Evolutionary conservation across 306 rosid species (phyloP), one percentile per base, ranked within the genome.

Genomic region (Begonia masoniana): DNA sequence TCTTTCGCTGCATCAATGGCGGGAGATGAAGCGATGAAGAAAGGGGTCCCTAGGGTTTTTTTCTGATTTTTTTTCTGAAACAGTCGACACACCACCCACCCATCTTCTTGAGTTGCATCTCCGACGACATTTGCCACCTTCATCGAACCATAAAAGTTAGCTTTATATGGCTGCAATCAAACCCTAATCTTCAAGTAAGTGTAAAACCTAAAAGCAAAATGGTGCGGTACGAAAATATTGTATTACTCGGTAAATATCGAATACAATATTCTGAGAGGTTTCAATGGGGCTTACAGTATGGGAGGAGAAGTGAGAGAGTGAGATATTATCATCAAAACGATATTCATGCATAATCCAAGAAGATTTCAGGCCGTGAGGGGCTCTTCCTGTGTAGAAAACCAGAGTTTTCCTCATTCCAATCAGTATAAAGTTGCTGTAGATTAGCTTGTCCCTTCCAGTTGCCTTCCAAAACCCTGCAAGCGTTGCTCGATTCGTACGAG

Each of bases 311-410:
- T 53, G 64, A 65, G 2, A 4, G 49, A 67, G 13, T 47, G 9
- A 45, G n/a, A 54, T 78, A 62, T 43, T 85, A 13, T 85, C 96
- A 10, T 91, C 96, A 1, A 85, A 82, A 15, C 97, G 76, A 43
- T 91, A 91, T 54, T 91, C 97, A 55, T 91, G 97, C 96, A 91
- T 91, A 71, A 91, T 91, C 96, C 96, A 91, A 56, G 85, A 94
- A 3, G 94, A 91, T 56, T 91, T 91, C 6, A 62, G 88, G 51
- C 97, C 97, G 7, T 86, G 97, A 23, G 97, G 97, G 13, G 97
- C 97, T 7, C 97, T 78, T 31, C 97, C 97, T 62, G 75, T 83
- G 71, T 91, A 91, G 65, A 91, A 91, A 50, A 91, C 97, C 16
- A 91, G 75, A 39, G 97, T 91, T 78, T 91, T 91, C 36, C 97